These are phyloP conservation scores for Lenzites betulinus DNA, from an alignment of 768 basidiomycete genomes.

Conservation along the genomic window DNA sequence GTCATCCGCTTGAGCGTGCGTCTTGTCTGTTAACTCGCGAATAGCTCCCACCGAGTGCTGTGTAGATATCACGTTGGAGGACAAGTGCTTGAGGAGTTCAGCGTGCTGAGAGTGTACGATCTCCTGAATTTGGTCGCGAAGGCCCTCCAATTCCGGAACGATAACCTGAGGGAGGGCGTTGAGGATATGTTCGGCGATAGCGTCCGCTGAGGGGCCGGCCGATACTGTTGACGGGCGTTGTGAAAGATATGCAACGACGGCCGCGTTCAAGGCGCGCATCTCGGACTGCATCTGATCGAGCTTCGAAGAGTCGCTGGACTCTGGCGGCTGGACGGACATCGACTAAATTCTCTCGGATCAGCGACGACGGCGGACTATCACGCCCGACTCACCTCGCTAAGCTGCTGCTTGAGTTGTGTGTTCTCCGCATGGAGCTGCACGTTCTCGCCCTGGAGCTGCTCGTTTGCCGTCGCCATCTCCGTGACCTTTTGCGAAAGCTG, in stretches of 20 bases:
- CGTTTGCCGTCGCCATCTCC: conserved; percentile 9
- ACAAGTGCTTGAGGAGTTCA: conserved; percentile 6
- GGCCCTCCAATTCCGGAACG: conserved; percentile 1
- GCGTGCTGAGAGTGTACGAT: conserved; percentile 7
- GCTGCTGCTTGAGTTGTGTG: conserved; percentile 15
- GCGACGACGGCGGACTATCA: neutral
- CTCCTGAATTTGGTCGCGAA: conserved; percentile 11
- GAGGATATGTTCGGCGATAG: conserved; percentile 3
- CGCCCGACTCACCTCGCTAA: conserved; percentile 8
- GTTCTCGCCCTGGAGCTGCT: conserved; percentile 15
- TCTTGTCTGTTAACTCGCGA: conserved; percentile 2
- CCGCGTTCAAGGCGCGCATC: conserved; percentile 19
- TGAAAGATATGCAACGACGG: conserved; percentile 10
- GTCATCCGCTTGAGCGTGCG: neutral
- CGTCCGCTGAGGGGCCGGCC: neutral
- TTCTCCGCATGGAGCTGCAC: conserved; percentile 10
- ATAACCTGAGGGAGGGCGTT: conserved; percentile 10
- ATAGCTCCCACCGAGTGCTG: conserved; percentile 9
- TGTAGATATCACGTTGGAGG: conserved; percentile 5
- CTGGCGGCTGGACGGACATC: conserved; percentile 4
- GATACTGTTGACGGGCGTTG: neutral
- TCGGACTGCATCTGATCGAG: conserved; percentile 14
- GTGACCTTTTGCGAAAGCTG: conserved; percentile 18
- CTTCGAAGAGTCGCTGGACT: conserved; percentile 5
- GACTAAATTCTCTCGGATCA: neutral